A percentile compares a stretch with the other conserved stretches of the same genome.
Conservation (phyloP, 371 early-diverging fungal genomes). For the Apophysomyces ossiformis region DNA sequence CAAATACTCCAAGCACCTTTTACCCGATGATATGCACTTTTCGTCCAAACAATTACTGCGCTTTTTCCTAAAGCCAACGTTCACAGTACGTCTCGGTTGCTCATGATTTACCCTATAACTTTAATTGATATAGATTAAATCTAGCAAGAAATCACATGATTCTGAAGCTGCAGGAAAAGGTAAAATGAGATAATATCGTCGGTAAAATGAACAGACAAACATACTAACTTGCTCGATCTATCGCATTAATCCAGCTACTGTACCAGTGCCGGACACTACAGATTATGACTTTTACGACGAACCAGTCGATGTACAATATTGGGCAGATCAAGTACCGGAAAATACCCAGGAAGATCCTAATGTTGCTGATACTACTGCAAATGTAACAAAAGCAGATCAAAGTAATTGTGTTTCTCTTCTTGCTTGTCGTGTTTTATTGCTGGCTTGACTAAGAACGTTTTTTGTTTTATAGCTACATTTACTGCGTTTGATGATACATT, state of each 20-base stretch:
- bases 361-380: conserved; percentile 19
- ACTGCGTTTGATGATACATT: conserved; percentile 40
- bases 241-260: neutral
- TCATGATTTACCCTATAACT: neutral
- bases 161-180: neutral
- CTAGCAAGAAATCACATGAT: neutral
- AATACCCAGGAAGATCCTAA: conserved; percentile 19
- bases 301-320: conserved; percentile 38
- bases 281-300: conserved; percentile 28
- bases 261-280: neutral
- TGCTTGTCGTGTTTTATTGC: neutral
- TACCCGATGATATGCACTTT: conserved; percentile 89
- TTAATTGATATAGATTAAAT: neutral
- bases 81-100: conserved; percentile 53
- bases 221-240: neutral
- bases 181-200: neutral
- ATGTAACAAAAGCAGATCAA: conserved; percentile 28
- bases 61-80: conserved; percentile 79
- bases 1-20: conserved; percentile 45
- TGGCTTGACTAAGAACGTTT: conserved; percentile 16
- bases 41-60: conserved; percentile 76
- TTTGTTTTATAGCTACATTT: conserved; percentile 21
- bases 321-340: conserved; percentile 43
- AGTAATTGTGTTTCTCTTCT: conserved; percentile 19
- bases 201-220: neutral